Conservation (phyloP, 805 yeast species). For the Peterozyma xylosa region DNA sequence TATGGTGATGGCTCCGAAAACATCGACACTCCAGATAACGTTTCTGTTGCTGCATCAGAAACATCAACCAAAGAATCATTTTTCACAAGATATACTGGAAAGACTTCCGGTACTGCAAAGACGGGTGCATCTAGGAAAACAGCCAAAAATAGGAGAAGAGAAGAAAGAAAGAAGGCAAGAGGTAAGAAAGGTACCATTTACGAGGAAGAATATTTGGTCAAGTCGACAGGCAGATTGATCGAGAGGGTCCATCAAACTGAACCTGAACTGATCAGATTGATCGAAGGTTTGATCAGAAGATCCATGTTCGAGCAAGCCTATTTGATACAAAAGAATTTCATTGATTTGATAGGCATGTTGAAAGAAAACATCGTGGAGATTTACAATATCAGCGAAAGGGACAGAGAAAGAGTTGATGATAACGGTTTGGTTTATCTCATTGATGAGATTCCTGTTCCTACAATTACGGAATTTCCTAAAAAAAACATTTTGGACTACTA, state of each 20-base stretch:
- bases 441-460: conserved; percentile 71
- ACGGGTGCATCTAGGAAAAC: conserved; percentile 95
- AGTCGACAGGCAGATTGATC: conserved; percentile 79
- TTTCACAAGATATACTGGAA: conserved; percentile 94
- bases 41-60: conserved; percentile 91
- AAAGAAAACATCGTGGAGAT: conserved; percentile 65
- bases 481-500: conserved; percentile 53
- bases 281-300: conserved; percentile 73
- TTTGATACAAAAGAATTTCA: conserved; percentile 64
- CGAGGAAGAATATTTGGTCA: conserved; percentile 91
- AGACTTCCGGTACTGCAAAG: conserved; percentile 90
- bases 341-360: conserved; percentile 47
- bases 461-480: conserved; percentile 54
- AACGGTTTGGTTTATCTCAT: conserved; percentile 76
- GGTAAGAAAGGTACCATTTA: conserved; percentile 97
- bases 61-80: conserved; percentile 89
- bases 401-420: conserved; percentile 84
- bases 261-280: conserved; percentile 64
- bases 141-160: conserved; percentile 86
- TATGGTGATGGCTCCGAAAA: conserved; percentile 58
- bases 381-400: conserved; percentile 73
- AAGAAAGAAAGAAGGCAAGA: conserved; percentile 91
- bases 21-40: conserved; percentile 82
- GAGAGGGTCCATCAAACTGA: conserved; percentile 73
- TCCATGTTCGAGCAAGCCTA: conserved; percentile 71